Percentiles rank a stretch among this genome's conserved stretches.
Conservation (phyloP, 352 stramenopile genomes). For the Pythium dissotocum region DNA sequence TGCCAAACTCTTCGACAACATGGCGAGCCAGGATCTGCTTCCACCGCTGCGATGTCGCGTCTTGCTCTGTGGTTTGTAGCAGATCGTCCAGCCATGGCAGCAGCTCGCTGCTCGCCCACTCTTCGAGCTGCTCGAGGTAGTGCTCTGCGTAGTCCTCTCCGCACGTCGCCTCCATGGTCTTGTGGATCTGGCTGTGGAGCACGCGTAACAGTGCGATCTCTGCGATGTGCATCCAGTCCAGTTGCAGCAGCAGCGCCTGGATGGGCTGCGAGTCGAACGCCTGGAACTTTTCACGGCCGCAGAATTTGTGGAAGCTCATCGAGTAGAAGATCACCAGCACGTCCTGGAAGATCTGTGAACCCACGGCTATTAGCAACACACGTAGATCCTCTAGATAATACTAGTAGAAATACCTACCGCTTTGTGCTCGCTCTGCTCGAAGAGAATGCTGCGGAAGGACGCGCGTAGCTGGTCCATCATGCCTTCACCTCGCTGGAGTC, state of each 20-base stretch:
- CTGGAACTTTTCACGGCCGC: conserved; percentile 51
- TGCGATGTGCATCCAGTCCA: conserved; percentile 56
- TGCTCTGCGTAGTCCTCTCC: conserved; percentile 52
- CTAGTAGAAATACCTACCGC: conserved; percentile 22
- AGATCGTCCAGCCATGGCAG: conserved; percentile 64
- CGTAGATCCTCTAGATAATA: no score
- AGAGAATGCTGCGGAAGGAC: conserved; percentile 54
- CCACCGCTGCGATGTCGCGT: conserved; percentile 35
- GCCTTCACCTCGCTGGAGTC: conserved; percentile 15
- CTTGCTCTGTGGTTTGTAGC: conserved; percentile 24
- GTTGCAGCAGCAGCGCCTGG: conserved; percentile 47
- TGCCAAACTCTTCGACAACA: conserved; percentile 61
- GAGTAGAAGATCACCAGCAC: conserved; percentile 69
- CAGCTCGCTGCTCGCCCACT: conserved; percentile 51
- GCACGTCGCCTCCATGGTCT: conserved; percentile 47
- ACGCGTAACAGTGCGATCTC: conserved; percentile 55
- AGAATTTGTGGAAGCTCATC: conserved; percentile 73
- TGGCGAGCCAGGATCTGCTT: conserved; percentile 48
- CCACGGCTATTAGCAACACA: background rate
- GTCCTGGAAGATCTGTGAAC: conserved; percentile 46
- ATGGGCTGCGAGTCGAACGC: conserved; percentile 52
- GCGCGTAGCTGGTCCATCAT: conserved; percentile 57
- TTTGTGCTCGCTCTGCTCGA: conserved; percentile 41
- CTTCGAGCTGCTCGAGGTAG: conserved; percentile 47
- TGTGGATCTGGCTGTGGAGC: conserved; percentile 56